phyloP scores from a whole-genome alignment of 164 flowering plant species.

The Stephania japonica region DNA sequence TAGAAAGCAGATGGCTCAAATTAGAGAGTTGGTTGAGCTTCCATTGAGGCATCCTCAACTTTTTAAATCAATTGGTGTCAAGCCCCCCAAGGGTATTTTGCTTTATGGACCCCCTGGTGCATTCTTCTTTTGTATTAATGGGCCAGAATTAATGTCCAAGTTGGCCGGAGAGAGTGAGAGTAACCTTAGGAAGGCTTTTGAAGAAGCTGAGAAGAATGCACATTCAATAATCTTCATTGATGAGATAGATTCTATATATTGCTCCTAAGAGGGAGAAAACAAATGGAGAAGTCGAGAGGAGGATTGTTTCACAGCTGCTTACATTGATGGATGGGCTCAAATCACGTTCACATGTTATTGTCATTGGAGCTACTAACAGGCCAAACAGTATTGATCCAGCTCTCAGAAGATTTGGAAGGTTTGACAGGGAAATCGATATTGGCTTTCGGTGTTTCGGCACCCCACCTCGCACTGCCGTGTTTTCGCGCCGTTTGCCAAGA shows the following conservation, averaged over 20 bases:
- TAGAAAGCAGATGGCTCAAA: constrained; percentile 81
- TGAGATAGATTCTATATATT: constrained; percentile 74
- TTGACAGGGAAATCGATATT: constrained; percentile 77
- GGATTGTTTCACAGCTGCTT: constrained; percentile 70
- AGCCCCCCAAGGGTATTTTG: constrained; percentile 77
- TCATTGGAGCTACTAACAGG: constrained; percentile 72
- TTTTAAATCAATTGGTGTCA: constrained; percentile 73
- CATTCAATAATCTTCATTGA: constrained; percentile 80
- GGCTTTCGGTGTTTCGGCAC: constrained; percentile 82
- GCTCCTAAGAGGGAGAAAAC: constrained; percentile 85
- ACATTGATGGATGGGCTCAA: constrained; percentile 80
- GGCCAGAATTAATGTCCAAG: constrained; percentile 80
- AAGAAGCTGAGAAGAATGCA: constrained; percentile 83
- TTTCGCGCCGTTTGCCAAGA: no score
- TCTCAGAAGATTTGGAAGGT: constrained; percentile 76
- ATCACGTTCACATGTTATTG: constrained; percentile 74
- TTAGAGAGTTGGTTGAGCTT: constrained; percentile 69
- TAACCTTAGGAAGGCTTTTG: constrained; percentile 77
- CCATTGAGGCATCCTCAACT: constrained; percentile 80
- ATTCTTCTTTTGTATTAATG: constrained; percentile 76
- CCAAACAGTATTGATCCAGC: constrained; percentile 85
- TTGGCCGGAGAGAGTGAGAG: constrained; percentile 84
- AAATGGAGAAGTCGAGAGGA: constrained; percentile 71
- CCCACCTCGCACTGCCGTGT: no score
- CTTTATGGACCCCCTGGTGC: constrained; percentile 87